Evolutionary conservation across 768 basidiomycete species (phyloP).

Genomic region (Termitomyces sp.): DNA sequence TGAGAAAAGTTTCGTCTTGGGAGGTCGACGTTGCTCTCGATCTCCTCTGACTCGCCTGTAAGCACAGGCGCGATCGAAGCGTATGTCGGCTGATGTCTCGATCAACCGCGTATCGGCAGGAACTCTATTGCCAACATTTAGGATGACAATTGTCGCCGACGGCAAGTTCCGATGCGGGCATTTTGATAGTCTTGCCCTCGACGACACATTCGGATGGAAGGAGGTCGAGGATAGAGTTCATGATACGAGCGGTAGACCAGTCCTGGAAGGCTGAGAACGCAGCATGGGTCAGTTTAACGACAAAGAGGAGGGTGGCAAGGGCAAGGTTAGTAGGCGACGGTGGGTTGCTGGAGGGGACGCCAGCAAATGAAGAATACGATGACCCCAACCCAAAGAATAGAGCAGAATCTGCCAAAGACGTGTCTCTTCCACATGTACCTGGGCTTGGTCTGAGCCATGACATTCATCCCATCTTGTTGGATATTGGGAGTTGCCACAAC

Average conservation of each 20-base stretch:
- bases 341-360: conserved; percentile 10
- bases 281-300: conserved; percentile 8
- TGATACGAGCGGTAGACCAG: conserved; percentile 12
- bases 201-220: conserved; percentile 11
- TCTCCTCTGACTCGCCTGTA: conserved; percentile 44
- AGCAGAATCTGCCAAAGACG: conserved; percentile 11
- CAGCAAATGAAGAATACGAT: conserved; percentile 12
- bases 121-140: conserved; percentile 12
- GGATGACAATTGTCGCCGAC: conserved; percentile 9
- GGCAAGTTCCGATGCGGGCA: conserved; percentile 11
- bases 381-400: conserved; percentile 11
- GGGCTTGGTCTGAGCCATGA: conserved; percentile 1
- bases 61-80: conserved; percentile 48
- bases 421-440: conserved; percentile 7
- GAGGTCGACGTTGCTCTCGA: conserved; percentile 33
- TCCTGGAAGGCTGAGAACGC: conserved; percentile 9
- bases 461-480: conserved; percentile 9
- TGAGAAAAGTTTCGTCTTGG: conserved; percentile 39
- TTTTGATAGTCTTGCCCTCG: conserved; percentile 5
- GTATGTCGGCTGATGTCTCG: conserved; percentile 42
- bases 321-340: conserved; percentile 11
- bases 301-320: conserved; percentile 9
- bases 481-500: conserved; percentile 1
- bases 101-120: conserved; percentile 45
- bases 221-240: conserved; percentile 14